Evolutionary conservation across 2,329 filamentous ascomycete species (phyloP), one percentile per base, ranked within the genome.

Genomic region (Sporothrix luriei): DNA sequence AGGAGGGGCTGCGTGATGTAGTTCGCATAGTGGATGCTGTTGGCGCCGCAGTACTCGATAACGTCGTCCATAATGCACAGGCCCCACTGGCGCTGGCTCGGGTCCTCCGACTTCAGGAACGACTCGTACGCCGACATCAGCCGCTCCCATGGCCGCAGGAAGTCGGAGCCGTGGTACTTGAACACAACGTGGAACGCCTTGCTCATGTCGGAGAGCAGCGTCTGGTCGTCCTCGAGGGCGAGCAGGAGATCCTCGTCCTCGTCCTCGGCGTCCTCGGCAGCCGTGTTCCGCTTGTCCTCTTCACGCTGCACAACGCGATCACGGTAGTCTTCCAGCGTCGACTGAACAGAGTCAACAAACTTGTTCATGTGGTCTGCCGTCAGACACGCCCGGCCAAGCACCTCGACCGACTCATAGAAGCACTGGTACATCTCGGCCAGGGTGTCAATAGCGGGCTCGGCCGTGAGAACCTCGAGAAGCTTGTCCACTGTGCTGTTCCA

Each of bases 131-230:
- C 97, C 13, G 86, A 83, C 79, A 97, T 88, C 29, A 99, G 85
- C 68, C 88, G 87, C 78, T 97, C 91, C 94, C 94, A 99, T 54
- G 92, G 84, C 5, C 89, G 90, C 68, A 99, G 85, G 84, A 99
- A 99, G 13, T 86, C 83, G 11, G 88, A 85, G 29, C 92, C 92
- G 78, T 97, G 93, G 82, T 97, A 94, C 84, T 98, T 98, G 86
- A 99, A 99, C 74, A 99, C 93, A 71, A 93, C 94, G 81, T 99
- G 95, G 86, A 97, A 99, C 0, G 95, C 94, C 84, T 99, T 99
- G 87, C 99, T 99, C 95, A 99, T 99, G 77, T 99, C 95, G 1
- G 94, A 97, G 55, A 99, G 86, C 21, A 99, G 85, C 26, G 93
- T 97, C 80, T 98, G 94, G 78, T 99, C 95, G 75, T 99, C 95